Evolutionary conservation across 345 rosid genomes (phyloP).

Genomic region (Syzygium aromaticum): DNA sequence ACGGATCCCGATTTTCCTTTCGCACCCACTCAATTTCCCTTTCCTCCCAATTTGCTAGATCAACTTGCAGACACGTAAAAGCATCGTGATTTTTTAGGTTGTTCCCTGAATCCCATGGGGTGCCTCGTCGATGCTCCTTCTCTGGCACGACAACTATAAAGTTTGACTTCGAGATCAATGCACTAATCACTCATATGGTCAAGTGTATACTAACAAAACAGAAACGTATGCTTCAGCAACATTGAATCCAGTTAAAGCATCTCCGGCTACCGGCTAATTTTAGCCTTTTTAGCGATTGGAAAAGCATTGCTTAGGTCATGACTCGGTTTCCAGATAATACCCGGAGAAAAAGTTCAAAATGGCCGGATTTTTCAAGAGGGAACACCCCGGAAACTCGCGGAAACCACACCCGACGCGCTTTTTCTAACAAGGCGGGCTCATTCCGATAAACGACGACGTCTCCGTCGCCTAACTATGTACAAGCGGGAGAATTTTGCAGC

Average conservation of each 20-base stretch:
- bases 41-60: neutral
- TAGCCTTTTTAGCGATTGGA: neutral
- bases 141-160: too few species aligned
- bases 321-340: neutral
- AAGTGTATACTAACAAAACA: too few species aligned
- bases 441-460: too few species aligned
- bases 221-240: too few species aligned
- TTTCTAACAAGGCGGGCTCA: too few species aligned
- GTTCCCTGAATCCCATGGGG: neutral
- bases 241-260: too few species aligned
- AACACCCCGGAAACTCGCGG: neutral
- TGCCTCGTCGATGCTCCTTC: neutral
- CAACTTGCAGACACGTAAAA: neutral
- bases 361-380: neutral
- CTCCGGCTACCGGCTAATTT: too few species aligned
- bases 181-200: neutral
- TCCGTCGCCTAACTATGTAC: too few species aligned
- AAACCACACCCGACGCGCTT: neutral
- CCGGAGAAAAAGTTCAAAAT: neutral
- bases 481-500: neutral
- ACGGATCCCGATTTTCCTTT: neutral
- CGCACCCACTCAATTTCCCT: neutral
- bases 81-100: neutral
- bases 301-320: neutral
- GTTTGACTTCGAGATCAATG: too few species aligned